Evolutionary conservation across 441 rosid genomes (phyloP).

Genomic region (Croton setiger): DNA sequence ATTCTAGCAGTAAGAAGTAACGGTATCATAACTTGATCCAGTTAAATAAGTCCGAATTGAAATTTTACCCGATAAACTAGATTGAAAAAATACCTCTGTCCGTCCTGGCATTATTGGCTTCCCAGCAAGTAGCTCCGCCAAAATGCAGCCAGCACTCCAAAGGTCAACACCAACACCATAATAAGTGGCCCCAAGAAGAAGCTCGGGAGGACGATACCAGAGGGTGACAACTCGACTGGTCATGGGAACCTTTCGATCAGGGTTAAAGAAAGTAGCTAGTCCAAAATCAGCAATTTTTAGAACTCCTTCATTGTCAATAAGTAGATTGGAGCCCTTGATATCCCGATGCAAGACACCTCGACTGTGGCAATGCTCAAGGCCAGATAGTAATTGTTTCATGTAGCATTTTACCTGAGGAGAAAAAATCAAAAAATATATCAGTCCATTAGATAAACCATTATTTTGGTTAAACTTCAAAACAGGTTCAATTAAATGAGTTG

Average conservation of each 20-base stretch:
- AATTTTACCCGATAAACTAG: conserved; percentile 8
- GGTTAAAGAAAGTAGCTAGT: conserved; percentile 71
- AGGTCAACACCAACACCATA: conserved; percentile 78
- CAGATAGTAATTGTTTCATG: conserved; percentile 76
- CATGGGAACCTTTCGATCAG: conserved; percentile 57
- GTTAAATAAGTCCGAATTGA: conserved; percentile 3
- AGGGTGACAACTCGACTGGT: conserved; percentile 94
- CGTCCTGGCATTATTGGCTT: conserved; percentile 92
- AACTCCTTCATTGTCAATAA: conserved; percentile 68
- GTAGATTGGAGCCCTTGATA: conserved; percentile 87
- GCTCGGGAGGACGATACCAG: conserved; percentile 95
- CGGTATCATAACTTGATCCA: conserved; percentile 9
- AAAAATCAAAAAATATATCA: conserved; percentile 6
- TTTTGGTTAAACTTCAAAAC: not conserved
- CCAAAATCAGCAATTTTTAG: conserved; percentile 94
- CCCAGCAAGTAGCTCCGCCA: conserved; percentile 89
- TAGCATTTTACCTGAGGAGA: conserved; percentile 68
- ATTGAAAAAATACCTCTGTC: conserved; percentile 58
- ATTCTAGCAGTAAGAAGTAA: not conserved
- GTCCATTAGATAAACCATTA: conserved; percentile 11
- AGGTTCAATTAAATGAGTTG: not conserved
- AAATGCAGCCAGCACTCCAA: conserved; percentile 96
- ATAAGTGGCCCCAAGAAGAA: conserved; percentile 82
- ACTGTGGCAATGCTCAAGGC: conserved; percentile 87
- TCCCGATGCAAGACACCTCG: conserved; percentile 88